Percentiles rank a stretch among this genome's conserved stretches.
These are phyloP conservation scores for Huntiella moniliformis DNA, from an alignment of 2,329 filamentous ascomycete genomes.

Conservation along the genomic window DNA sequence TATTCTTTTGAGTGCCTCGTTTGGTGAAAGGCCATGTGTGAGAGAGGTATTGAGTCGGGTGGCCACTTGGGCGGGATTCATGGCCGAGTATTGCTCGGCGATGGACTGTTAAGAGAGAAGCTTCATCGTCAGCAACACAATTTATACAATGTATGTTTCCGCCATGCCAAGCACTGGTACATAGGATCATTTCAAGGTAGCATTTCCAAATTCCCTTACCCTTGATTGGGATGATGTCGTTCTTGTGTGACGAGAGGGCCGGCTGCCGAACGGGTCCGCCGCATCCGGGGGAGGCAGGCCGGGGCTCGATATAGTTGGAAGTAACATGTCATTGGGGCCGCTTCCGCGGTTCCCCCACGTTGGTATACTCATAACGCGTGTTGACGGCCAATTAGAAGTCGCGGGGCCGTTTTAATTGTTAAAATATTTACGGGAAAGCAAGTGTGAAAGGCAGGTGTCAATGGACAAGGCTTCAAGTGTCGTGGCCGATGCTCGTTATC, in stretches of 20 bases:
- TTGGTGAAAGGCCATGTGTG: conserved; percentile 57
- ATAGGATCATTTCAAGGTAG: too few relatives aligned
- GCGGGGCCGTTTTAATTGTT: too few relatives aligned
- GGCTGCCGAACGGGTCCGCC: conserved; percentile 17
- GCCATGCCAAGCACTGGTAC: not conserved
- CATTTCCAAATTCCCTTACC: conserved; percentile 20
- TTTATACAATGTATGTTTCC: not conserved
- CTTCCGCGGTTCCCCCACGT: conserved; percentile 8
- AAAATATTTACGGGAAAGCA: too few relatives aligned
- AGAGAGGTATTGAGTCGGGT: conserved; percentile 66
- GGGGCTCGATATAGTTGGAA: conserved; percentile 10
- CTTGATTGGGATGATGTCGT: conserved; percentile 37
- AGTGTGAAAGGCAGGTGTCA: too few relatives aligned
- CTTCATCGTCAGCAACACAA: conserved; percentile 11
- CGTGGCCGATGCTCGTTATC: too few relatives aligned
- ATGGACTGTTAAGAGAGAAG: conserved; percentile 19
- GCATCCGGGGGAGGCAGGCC: conserved; percentile 13
- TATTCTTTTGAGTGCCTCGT: conserved; percentile 63
- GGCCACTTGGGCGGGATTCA: conserved; percentile 64
- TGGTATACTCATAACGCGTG: conserved; percentile 9
- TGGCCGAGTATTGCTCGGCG: conserved; percentile 42
- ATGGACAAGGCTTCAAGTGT: too few relatives aligned
- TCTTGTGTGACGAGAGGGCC: conserved; percentile 22
- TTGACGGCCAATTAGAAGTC: not conserved
- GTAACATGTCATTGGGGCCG: conserved; percentile 9